phyloP scores from a whole-genome alignment of 371 early-diverging fungal genomes.

The Edhazardia aedis region DNA sequence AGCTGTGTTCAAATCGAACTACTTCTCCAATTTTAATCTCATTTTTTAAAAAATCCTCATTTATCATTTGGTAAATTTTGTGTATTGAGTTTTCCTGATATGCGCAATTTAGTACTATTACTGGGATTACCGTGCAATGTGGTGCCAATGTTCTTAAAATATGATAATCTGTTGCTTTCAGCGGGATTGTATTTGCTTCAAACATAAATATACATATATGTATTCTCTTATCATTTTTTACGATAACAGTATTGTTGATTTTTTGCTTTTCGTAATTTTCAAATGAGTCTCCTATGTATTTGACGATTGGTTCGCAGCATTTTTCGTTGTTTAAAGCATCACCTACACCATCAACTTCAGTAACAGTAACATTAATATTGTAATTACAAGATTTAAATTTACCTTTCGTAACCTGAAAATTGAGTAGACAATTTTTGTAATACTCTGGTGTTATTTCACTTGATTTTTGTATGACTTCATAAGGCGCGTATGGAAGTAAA shows the following conservation, averaged over 20 bases:
- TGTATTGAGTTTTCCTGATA: no score
- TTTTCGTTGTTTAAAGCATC: constrained; percentile 21
- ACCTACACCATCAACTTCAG: constrained; percentile 37
- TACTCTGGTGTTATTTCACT: neutral
- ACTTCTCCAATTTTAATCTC: no score
- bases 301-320: constrained; percentile 22
- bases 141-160: no score
- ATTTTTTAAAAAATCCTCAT: no score
- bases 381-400: constrained; percentile 16
- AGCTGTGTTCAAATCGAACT: no score
- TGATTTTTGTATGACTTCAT: neutral
- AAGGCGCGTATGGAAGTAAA: neutral
- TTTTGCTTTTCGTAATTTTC: constrained; percentile 29
- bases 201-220: constrained; percentile 39
- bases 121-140: no score
- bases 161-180: constrained; percentile 30
- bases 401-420: constrained; percentile 13
- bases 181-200: constrained; percentile 11
- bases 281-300: constrained; percentile 21
- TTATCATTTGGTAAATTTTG: no score
- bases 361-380: constrained; percentile 26
- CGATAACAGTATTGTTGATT: constrained; percentile 13
- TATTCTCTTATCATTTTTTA: constrained; percentile 34
- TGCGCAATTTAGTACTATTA: no score
- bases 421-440: neutral